Percentiles rank a stretch among this genome's conserved stretches.
Evolutionary conservation across 129 eudicot species (phyloP).

Genomic region (Pseudognaphalium luteoalbum): DNA sequence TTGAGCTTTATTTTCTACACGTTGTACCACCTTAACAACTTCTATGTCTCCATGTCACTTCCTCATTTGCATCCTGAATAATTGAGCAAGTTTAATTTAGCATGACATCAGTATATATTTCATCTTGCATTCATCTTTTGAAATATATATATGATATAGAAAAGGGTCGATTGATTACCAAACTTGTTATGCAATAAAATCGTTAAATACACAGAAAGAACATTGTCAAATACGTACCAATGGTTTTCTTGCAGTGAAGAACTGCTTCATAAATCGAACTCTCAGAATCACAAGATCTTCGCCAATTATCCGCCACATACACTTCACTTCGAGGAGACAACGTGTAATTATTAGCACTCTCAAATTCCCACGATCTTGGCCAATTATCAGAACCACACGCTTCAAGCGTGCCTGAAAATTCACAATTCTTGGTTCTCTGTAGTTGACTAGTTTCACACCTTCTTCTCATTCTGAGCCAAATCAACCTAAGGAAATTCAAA

Average conservation of each 20-base stretch:
- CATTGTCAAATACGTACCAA: constrained; percentile 37
- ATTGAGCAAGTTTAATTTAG: not conserved
- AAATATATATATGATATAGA: not conserved
- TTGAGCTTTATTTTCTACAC: constrained; percentile 23
- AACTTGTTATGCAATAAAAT: not conserved
- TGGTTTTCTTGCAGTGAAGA: constrained; percentile 89
- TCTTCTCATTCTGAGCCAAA: constrained; percentile 44
- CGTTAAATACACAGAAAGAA: not conserved
- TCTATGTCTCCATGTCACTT: constrained; percentile 14
- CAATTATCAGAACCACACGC: constrained; percentile 56
- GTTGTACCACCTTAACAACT: constrained; percentile 27
- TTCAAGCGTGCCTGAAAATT: constrained; percentile 36
- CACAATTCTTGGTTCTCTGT: constrained; percentile 30
- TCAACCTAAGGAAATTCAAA: constrained; percentile 47
- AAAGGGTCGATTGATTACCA: not conserved
- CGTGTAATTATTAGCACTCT: constrained; percentile 12
- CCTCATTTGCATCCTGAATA: constrained; percentile 32
- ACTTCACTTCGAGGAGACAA: constrained; percentile 60
- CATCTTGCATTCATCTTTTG: not conserved
- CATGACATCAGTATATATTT: not conserved
- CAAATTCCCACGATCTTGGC: constrained; percentile 53
- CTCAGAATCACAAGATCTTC: constrained; percentile 85
- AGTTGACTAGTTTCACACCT: constrained; percentile 31
- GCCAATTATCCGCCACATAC: constrained; percentile 50
- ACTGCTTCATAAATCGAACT: constrained; percentile 91